A percentile compares a stretch with the other conserved stretches of the same genome.
Evolutionary conservation across 495 filamentous ascomycete species (phyloP).

Genomic region (Elasticomyces elasticus): DNA sequence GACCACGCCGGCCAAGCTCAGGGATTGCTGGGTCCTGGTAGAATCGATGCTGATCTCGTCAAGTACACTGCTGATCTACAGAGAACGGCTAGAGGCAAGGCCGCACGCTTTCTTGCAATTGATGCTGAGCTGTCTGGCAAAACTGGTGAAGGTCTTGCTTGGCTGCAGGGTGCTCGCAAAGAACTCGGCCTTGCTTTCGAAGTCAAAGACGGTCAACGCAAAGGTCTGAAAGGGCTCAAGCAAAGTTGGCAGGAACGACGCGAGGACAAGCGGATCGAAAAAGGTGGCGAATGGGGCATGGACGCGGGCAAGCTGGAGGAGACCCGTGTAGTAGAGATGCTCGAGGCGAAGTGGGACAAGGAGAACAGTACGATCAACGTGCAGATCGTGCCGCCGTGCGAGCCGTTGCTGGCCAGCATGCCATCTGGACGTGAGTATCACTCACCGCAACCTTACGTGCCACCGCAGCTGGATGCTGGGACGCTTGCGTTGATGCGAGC

Average conservation of each 20-base stretch:
- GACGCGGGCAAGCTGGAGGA: slow-evolving; percentile 82
- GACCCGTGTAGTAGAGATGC: slow-evolving; percentile 69
- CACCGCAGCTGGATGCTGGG: slow-evolving; percentile 29
- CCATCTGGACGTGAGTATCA: slow-evolving; percentile 86
- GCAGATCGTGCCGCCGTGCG: slow-evolving; percentile 61
- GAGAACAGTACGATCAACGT: slow-evolving; percentile 86
- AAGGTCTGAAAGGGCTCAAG: slow-evolving; percentile 53
- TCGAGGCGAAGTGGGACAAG: slow-evolving; percentile 82
- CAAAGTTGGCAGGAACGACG: slow-evolving; percentile 60
- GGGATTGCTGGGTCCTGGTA: slow-evolving; percentile 40
- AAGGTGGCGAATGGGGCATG: slow-evolving; percentile 60
- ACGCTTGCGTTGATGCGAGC: slow-evolving; percentile 29
- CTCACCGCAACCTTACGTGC: slow-evolving; percentile 28
- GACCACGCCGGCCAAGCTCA: slow-evolving; percentile 56
- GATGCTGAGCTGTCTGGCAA: slow-evolving; percentile 75
- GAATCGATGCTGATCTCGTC: slow-evolving; percentile 53
- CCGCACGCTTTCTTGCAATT: slow-evolving; percentile 80
- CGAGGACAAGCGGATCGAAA: slow-evolving; percentile 61
- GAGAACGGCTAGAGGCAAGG: slow-evolving; percentile 64
- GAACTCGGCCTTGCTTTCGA: slow-evolving; percentile 50
- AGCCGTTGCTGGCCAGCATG: slow-evolving; percentile 60
- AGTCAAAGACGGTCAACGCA: slow-evolving; percentile 39
- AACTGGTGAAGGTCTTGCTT: slow-evolving; percentile 72
- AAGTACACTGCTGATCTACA: slow-evolving; percentile 65
- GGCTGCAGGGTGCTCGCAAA: slow-evolving; percentile 62